These are phyloP conservation scores for Lignosus rhinocerotis DNA, from an alignment of 1,284 basidiomycete genomes.

Conservation along the genomic window DNA sequence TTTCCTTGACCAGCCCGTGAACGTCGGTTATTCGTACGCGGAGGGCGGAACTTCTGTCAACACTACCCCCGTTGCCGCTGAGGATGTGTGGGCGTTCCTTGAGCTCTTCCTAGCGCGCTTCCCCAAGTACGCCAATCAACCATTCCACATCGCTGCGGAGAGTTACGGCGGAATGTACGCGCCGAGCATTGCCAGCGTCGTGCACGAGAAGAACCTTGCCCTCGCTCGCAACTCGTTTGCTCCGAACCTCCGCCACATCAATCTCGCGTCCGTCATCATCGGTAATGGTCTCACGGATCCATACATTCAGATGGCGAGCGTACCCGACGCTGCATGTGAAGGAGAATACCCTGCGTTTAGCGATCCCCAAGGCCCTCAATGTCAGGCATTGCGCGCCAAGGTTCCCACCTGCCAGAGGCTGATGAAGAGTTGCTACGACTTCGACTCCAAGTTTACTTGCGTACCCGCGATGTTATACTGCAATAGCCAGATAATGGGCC, in stretches of 20 bases:
- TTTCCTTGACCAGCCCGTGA: constrained; percentile 60
- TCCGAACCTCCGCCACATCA: constrained; percentile 56
- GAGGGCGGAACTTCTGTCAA: constrained; percentile 45
- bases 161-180: constrained; percentile 83
- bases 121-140: constrained; percentile 65
- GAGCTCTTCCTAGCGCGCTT: constrained; percentile 81
- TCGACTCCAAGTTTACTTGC: constrained; percentile 58
- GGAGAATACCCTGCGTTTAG: constrained; percentile 77
- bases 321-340: constrained; percentile 83
- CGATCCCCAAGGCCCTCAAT: constrained; percentile 67
- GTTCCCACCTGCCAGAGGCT: constrained; percentile 73
- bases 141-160: constrained; percentile 77
- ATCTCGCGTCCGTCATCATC: constrained; percentile 78
- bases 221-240: constrained; percentile 39
- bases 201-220: constrained; percentile 74
- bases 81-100: constrained; percentile 83
- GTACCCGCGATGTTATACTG: constrained; percentile 66
- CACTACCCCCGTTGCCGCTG: constrained; percentile 46
- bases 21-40: constrained; percentile 65
- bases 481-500: constrained; percentile 57
- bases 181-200: constrained; percentile 76
- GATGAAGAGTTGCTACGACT: constrained; percentile 65
- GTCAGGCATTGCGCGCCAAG: constrained; percentile 62
- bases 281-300: constrained; percentile 87
- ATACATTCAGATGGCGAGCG: constrained; percentile 64